These are phyloP conservation scores for Eimeria zaria DNA, from an alignment of 169 alveolate species.

Conservation along the genomic window DNA sequence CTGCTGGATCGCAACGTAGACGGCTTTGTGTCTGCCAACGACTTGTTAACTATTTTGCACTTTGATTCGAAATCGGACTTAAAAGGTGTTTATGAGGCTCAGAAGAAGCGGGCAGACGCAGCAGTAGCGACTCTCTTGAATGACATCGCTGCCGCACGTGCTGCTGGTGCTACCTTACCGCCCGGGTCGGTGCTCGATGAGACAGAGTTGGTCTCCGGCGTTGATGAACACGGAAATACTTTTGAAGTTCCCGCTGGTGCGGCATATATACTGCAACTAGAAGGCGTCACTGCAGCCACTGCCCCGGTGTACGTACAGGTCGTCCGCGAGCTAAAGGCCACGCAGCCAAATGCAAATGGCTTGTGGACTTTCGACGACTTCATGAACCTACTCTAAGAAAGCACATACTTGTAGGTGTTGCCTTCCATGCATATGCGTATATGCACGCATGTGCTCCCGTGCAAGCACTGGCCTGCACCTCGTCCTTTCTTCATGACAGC, in stretches of 20 bases:
- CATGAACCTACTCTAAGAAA: conserved; percentile 46
- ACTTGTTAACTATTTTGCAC: conserved; percentile 69
- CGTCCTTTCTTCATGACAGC: background rate
- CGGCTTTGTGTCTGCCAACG: conserved; percentile 72
- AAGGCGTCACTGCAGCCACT: conserved; percentile 77
- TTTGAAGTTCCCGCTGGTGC: conserved; percentile 62
- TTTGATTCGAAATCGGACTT: conserved; percentile 53
- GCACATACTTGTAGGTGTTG: too few relatives aligned
- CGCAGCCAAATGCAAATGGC: conserved; percentile 52
- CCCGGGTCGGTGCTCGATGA: conserved; percentile 59
- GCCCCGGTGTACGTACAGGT: conserved; percentile 69
- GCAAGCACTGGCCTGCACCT: background rate
- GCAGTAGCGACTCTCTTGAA: conserved; percentile 31
- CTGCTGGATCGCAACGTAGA: conserved; percentile 79
- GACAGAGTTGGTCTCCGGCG: conserved; percentile 44
- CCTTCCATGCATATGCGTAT: too few relatives aligned
- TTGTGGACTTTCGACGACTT: conserved; percentile 58
- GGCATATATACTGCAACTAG: conserved; percentile 41
- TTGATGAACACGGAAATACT: conserved; percentile 34
- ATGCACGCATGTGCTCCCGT: background rate
- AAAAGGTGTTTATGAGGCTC: conserved; percentile 40
- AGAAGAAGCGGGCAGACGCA: conserved; percentile 56
- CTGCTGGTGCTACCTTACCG: conserved; percentile 20
- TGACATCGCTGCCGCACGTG: conserved; percentile 40
- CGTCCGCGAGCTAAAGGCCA: conserved; percentile 64